Evolutionary conservation across 176 grass and related monocot genomes (phyloP).

Genomic region (Cenchrus americanus): DNA sequence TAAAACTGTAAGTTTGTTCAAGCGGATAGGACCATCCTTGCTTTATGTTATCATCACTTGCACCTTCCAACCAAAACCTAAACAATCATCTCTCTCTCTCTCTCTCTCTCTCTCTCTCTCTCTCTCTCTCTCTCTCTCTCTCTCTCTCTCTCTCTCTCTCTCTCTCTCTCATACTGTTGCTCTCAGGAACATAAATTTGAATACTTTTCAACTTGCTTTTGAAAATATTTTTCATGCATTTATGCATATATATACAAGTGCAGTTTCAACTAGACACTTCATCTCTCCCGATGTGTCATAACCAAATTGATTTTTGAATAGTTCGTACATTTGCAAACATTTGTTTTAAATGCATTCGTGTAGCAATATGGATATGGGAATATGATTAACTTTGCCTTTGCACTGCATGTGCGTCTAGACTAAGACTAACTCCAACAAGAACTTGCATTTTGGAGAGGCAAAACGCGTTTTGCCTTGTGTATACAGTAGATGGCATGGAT

Average conservation of each 20-base stretch:
- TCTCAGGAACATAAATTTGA: background rate
- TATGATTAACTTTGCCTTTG: background rate
- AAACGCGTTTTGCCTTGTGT: too few species aligned
- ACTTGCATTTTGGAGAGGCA: too few species aligned
- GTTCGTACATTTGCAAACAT: background rate
- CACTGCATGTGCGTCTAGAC: background rate
- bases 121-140: constrained; percentile 15
- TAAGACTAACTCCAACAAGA: too few species aligned
- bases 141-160: constrained; percentile 15
- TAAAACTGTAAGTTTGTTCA: constrained; percentile 33
- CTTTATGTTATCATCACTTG: constrained; percentile 39
- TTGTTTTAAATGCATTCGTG: background rate
- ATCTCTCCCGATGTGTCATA: background rate
- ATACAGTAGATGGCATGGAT: too few species aligned
- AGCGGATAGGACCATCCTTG: constrained; percentile 35
- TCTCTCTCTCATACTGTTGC: constrained; percentile 13
- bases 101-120: constrained; percentile 17
- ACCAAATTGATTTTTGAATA: background rate
- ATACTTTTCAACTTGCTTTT: constrained; percentile 22
- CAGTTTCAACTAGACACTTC: background rate
- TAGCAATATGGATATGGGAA: background rate
- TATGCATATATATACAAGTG: background rate
- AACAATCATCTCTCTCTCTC: constrained; percentile 24
- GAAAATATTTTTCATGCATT: background rate
- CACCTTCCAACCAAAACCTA: background rate